Conservation (phyloP, 306 rosid species). For the Vigna trinervia region DNA sequence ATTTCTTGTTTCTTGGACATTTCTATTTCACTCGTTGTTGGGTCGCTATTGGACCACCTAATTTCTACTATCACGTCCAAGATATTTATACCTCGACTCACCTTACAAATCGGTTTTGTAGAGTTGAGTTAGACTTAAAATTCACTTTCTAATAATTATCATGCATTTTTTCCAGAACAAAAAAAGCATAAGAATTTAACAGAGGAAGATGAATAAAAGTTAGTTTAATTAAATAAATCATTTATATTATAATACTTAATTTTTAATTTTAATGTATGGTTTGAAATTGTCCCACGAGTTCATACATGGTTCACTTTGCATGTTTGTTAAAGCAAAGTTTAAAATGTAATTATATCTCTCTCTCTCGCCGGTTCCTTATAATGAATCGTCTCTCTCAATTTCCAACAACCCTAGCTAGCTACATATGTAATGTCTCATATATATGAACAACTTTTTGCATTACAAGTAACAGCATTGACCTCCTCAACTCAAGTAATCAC, state of each 20-base stretch:
- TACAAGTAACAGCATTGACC: conserved; percentile 31
- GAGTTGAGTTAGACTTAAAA: too few relatives aligned
- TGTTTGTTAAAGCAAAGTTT: neutral
- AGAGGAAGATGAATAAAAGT: neutral
- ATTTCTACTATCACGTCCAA: too few relatives aligned
- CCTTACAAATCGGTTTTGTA: too few relatives aligned
- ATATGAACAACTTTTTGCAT: conserved; percentile 31
- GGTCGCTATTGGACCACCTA: too few relatives aligned
- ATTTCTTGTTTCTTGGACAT: too few relatives aligned
- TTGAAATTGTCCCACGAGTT: neutral
- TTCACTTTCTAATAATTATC: too few relatives aligned
- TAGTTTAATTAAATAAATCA: neutral
- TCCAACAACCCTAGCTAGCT: conserved; percentile 36
- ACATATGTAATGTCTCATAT: neutral
- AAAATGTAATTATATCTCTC: too few relatives aligned
- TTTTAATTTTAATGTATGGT: neutral
- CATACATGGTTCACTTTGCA: too few relatives aligned
- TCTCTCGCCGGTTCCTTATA: neutral
- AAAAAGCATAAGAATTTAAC: neutral
- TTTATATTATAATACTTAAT: neutral
- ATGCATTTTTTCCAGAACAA: neutral
- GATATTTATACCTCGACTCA: too few relatives aligned
- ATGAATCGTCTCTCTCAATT: conserved; percentile 6
- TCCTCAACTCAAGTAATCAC: conserved; percentile 25
- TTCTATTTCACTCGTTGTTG: too few relatives aligned